Base-by-base conservation (phyloP, 768 basidiomycete genomes). In the Termitomyces sp. region DNA sequence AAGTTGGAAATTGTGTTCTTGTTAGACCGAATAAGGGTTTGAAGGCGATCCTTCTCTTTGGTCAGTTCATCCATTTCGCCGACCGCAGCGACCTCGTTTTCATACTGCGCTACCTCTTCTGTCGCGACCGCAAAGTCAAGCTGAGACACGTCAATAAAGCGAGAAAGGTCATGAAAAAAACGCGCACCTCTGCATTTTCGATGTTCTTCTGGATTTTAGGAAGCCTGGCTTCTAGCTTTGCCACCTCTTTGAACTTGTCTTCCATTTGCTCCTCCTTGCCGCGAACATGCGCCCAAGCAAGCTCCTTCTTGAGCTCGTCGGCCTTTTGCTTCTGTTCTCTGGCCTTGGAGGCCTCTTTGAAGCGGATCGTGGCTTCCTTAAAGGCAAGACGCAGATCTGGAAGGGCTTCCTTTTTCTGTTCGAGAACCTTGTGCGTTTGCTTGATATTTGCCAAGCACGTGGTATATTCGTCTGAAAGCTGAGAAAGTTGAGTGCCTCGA, bases 391-490 rank as follows among this genome's bases (percentile, higher is more conserved):
- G 76, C 36, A 97, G 77, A 57, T 94, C 92, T 0, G 93, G 91
- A 7, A 98, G 68, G 42, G 84, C 81, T 56, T 91, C 84, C 50
- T 81, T 79, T 74, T 94, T 94, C 63, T 84, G 81, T 18, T 75
- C 70, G 38, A 91, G 80, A 31, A 86, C 72, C 58, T 81, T 85
- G 54, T 76, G 73, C 10, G 90, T 89, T 59, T 82, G 79, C 35
- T 77, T 77, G 61, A 92, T 88, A 63, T 93, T 89, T 49, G 84
- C 76, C 16, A 84, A 69, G 58, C 92, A 89, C 0, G 78, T 75
- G 32, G 89, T 83, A 64, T 99, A 99, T 66, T 95, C 91, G 18
- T 91, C 86, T 3, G 81, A 83, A 42, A 99, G 85, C 62, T 96
- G 90, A 33, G 83, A 81, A 15, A 99, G 83, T 61, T 94, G 91